phyloP scores from a whole-genome alignment of 371 early-diverging fungal species.

The Paraphysoderma sedebokerense region DNA sequence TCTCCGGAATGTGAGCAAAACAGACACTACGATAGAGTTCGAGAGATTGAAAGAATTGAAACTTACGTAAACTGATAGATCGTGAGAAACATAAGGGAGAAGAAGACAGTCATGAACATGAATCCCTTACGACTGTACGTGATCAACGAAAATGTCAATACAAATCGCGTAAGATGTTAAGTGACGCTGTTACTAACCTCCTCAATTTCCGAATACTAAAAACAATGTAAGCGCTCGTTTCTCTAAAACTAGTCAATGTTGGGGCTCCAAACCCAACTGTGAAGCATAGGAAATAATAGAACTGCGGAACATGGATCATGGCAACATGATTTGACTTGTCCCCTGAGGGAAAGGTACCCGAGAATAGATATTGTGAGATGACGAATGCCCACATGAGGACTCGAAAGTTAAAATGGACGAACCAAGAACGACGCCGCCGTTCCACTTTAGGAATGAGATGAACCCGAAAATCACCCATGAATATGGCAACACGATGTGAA shows the following conservation, averaged over 20 bases:
- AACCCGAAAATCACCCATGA: constrained; percentile 20
- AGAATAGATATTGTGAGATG: not conserved
- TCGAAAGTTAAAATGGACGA: not conserved
- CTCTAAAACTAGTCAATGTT: not conserved
- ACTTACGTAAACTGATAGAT: constrained; percentile 11
- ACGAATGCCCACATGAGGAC: not conserved
- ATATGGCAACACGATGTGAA: constrained; percentile 10
- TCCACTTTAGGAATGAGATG: constrained; percentile 49
- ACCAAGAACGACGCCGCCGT: constrained; percentile 73
- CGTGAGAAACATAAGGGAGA: constrained; percentile 3
- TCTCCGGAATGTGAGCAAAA: not conserved
- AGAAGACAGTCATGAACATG: not conserved
- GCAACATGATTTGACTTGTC: constrained; percentile 76
- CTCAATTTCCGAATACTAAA: not conserved
- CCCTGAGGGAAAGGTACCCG: constrained; percentile 15
- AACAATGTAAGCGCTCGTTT: not conserved
- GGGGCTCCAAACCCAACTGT: constrained; percentile 22
- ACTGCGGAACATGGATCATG: constrained; percentile 63
- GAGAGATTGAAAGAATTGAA: not conserved
- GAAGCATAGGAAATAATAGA: constrained; percentile 69
- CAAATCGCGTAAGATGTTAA: too few relatives aligned
- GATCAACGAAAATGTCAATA: too few relatives aligned
- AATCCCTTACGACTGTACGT: not conserved
- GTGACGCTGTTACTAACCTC: too few relatives aligned
- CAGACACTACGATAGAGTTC: not conserved